phyloP scores from a whole-genome alignment of 2,329 filamentous ascomycete species.

The Tolypocladium sp. region DNA sequence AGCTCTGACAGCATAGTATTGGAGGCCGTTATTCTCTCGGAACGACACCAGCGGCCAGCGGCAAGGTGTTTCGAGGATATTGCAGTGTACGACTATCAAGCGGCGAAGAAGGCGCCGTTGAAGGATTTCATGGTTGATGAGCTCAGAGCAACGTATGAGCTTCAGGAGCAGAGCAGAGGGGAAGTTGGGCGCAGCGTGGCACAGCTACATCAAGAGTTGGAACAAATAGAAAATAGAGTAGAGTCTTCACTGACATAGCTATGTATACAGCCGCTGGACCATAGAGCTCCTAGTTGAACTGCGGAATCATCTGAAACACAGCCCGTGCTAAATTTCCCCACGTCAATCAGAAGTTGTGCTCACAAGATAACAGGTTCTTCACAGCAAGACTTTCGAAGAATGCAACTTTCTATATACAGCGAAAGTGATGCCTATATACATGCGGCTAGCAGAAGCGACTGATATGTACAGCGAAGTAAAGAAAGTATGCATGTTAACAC shows the following conservation, averaged over 20 bases:
- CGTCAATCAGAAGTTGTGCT: not conserved
- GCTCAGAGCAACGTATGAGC: constrained; percentile 23
- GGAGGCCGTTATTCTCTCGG: constrained; percentile 62
- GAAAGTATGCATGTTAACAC: not conserved
- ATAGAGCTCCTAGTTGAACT: not conserved
- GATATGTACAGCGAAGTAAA: not conserved
- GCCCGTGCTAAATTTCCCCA: not conserved
- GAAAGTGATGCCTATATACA: not conserved
- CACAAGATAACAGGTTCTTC: not conserved
- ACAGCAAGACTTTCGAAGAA: not conserved
- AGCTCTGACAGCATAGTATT: constrained; percentile 42
- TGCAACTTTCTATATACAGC: not conserved
- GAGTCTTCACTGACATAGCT: not conserved
- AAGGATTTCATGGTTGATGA: constrained; percentile 29
- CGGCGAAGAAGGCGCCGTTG: constrained; percentile 26
- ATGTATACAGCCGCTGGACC: not conserved
- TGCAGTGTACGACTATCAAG: constrained; percentile 20
- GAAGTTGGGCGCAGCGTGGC: constrained; percentile 10
- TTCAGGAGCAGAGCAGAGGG: constrained; percentile 17
- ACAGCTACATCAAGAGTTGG: constrained; percentile 1
- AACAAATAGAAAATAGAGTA: constrained; percentile 1
- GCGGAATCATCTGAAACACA: not conserved
- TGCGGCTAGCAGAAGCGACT: constrained; percentile 1
- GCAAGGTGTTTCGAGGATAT: constrained; percentile 59
- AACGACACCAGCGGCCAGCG: constrained; percentile 61